Evolutionary conservation across 495 filamentous ascomycete genomes (phyloP), one percentile per base, ranked within the genome.

Genomic region (Aspergillus kassunensis): DNA sequence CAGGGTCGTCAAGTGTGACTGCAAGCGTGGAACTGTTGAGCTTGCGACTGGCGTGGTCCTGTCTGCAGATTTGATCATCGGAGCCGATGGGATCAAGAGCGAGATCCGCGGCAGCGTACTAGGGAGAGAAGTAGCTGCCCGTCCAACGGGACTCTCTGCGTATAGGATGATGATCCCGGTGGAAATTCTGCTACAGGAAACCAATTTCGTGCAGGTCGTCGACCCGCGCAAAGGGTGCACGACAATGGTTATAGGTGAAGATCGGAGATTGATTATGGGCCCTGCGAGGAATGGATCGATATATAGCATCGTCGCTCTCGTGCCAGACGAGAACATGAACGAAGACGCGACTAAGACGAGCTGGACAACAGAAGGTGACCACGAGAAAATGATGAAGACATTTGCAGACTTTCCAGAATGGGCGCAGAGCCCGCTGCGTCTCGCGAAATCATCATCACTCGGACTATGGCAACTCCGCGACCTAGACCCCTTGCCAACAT

Each of bases 71-170:
- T 56, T 74, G 2, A 62, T 80, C 1, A 42, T 83, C 30, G 78
- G 78, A 0, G 72, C 78, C 0, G 79, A 82, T 57, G 77, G 77
- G 16, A 69, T 78, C 0, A 57, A 53, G 21, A 53, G 44, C 27
- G n/a, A 11, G 4, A 5, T 53, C 13, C 29, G 50, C 4, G 30
- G 24, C 3, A 23, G 25, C 10, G 55, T 53, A 0, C 27, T 57
- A 6, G 54, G 36, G n/a, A 11, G 49, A 18, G 31, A 44, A 6
- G 31, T 49, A 8, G 37, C 16, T 13, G 40, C 55, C 1, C 30
- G 20, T 2, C 36, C 43, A 1, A 57, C 49, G 2, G 55, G 55
- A 4, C 30, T 53, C 3, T 53, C 48, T 0, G 55, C 55, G 11
- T 57, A 57, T 23, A 44, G 49, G 7, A 53, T 53, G 49, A 57